Percentiles rank a stretch among this genome's conserved stretches.
phyloP scores from a whole-genome alignment of 78 protist species.

The Dictyostelium firmibasis region DNA sequence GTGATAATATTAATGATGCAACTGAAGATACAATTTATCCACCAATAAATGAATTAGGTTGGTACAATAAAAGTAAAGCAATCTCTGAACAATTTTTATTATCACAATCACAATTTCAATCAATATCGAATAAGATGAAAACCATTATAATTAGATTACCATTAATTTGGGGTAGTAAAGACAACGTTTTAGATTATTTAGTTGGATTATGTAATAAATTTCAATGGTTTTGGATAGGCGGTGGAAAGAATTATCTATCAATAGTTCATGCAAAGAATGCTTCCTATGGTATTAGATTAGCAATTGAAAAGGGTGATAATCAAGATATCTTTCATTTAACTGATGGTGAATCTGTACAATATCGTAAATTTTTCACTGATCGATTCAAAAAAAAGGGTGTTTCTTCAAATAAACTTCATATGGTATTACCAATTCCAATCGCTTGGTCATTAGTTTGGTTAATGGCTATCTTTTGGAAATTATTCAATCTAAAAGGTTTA shows the following conservation, averaged over 20 bases:
- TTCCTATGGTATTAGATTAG: constrained; percentile 20
- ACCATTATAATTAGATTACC: constrained; percentile 39
- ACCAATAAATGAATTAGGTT: constrained; percentile 17
- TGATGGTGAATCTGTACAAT: constrained; percentile 45
- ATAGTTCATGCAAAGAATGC: constrained; percentile 58
- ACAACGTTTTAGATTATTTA: constrained; percentile 27
- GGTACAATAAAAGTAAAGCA: constrained; percentile 55
- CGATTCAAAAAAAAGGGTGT: constrained; percentile 32
- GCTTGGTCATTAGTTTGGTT: constrained; percentile 22
- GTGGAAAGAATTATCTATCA: constrained; percentile 39
- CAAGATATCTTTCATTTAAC: constrained; percentile 20
- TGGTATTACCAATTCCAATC: constrained; percentile 36
- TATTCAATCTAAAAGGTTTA: constrained; percentile 31
- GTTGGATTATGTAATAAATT: not conserved
- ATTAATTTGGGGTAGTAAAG: constrained; percentile 47
- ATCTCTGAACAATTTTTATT: not conserved
- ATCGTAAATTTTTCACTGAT: constrained; percentile 38
- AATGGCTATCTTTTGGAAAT: constrained; percentile 37
- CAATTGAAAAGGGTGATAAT: constrained; percentile 16
- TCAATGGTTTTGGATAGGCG: constrained; percentile 72
- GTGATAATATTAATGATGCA: constrained; percentile 30
- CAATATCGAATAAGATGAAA: not conserved
- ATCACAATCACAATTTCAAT: not conserved
- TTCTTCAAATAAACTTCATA: not conserved
- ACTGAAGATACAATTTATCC: not conserved